A percentile compares a stretch with the other conserved stretches of the same genome.
Conservation (phyloP, 441 rosid species). For the Biscutella auriculata region DNA sequence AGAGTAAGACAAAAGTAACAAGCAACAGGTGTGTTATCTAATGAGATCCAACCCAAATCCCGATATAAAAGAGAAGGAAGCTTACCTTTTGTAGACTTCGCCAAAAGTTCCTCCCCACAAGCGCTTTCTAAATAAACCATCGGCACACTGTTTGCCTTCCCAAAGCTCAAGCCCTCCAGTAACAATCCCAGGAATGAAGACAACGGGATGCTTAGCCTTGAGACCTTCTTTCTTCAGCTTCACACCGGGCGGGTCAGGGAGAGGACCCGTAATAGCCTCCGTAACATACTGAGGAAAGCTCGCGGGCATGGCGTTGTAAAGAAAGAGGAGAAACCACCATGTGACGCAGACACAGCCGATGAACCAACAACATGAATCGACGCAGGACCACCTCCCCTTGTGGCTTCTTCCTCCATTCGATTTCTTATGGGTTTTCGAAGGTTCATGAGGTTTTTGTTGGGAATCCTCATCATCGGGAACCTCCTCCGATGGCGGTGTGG, state of each 20-base stretch:
- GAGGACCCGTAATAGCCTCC: conserved; percentile 79
- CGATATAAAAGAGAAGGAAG: neutral
- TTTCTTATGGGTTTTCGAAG: conserved; percentile 11
- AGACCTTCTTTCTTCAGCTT: conserved; percentile 71
- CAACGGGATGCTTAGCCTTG: conserved; percentile 69
- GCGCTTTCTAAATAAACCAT: conserved; percentile 75
- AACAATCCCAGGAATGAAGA: conserved; percentile 88
- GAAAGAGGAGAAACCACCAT: conserved; percentile 80
- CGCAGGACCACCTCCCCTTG: conserved; percentile 53
- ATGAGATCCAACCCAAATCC: conserved; percentile 12
- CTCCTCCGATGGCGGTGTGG: neutral
- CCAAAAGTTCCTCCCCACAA: conserved; percentile 97
- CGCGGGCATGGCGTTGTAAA: conserved; percentile 78
- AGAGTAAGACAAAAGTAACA: neutral
- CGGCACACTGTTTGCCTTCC: conserved; percentile 88
- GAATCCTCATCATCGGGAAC: neutral
- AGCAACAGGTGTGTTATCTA: conserved; percentile 2
- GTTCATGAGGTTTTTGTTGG: conserved; percentile 23
- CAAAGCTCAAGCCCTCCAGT: conserved; percentile 94
- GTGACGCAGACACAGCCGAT: conserved; percentile 60
- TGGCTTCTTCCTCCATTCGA: conserved; percentile 1
- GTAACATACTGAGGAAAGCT: conserved; percentile 77
- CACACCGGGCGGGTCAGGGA: conserved; percentile 80
- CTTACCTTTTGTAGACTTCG: conserved; percentile 72
- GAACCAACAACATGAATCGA: conserved; percentile 81